These are phyloP conservation scores for Talaromyces adpressus DNA, from an alignment of 495 filamentous ascomycete species.

Conservation along the genomic window DNA sequence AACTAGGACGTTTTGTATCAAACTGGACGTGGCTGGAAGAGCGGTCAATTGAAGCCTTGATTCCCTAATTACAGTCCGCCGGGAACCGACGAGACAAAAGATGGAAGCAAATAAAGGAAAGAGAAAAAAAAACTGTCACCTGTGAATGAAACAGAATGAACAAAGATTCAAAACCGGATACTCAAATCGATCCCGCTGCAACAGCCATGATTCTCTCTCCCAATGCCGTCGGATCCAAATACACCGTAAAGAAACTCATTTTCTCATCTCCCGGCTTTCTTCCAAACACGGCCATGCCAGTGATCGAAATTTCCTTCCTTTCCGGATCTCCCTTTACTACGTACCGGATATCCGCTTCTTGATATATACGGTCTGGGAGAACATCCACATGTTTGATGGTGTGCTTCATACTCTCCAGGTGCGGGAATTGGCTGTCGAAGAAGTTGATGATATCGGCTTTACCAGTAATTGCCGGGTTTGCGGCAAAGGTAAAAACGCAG, in stretches of 20 bases:
- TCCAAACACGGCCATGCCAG: slow-evolving; percentile 2
- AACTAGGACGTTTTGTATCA: not conserved
- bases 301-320: not conserved
- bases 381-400: slow-evolving; percentile 5
- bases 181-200: not conserved
- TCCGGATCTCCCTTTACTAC: slow-evolving; percentile 4
- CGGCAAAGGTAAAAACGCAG: not conserved
- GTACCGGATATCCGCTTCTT: slow-evolving; percentile 3
- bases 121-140: not conserved
- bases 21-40: not conserved
- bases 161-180: not conserved
- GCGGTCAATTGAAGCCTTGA: not conserved
- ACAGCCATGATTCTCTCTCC: slow-evolving; percentile 3
- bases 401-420: slow-evolving; percentile 2
- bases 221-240: slow-evolving; percentile 2
- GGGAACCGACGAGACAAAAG: not conserved
- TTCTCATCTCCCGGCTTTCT: slow-evolving; percentile 2
- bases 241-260: slow-evolving; percentile 1
- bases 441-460: not conserved
- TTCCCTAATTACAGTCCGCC: not conserved
- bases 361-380: slow-evolving; percentile 6
- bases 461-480: not conserved
- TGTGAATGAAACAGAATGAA: not conserved
- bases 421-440: not conserved
- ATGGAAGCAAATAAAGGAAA: not conserved